Percentiles rank a stretch among this genome's conserved stretches.
phyloP scores from a whole-genome alignment of 164 flowering plant species.

The Litsea cubeba region DNA sequence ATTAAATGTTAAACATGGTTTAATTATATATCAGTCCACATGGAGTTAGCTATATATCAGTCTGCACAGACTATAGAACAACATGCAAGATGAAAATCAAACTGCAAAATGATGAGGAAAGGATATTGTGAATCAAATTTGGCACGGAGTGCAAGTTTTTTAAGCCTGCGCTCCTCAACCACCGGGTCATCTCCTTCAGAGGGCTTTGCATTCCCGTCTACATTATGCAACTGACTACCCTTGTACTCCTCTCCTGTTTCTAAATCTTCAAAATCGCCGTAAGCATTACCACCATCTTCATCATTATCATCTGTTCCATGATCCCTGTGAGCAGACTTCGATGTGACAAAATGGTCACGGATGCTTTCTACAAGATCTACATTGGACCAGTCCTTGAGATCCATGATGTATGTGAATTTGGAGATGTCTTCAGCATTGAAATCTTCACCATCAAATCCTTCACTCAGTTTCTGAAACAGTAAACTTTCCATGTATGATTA shows the following conservation, averaged over 20 bases:
- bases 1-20: too few species aligned
- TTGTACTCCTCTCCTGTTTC: slow-evolving; percentile 70
- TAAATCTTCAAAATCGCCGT: slow-evolving; percentile 92
- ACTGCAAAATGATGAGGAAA: slow-evolving; percentile 16
- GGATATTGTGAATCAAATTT: slow-evolving; percentile 91
- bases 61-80: background rate
- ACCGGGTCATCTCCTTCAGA: slow-evolving; percentile 32
- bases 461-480: slow-evolving; percentile 37
- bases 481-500: background rate
- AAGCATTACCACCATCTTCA: slow-evolving; percentile 45
- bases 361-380: slow-evolving; percentile 49
- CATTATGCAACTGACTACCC: slow-evolving; percentile 19
- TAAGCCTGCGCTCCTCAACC: slow-evolving; percentile 61
- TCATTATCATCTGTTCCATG: slow-evolving; percentile 24
- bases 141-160: slow-evolving; percentile 89
- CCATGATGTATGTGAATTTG: slow-evolving; percentile 32
- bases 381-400: slow-evolving; percentile 52
- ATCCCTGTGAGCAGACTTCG: slow-evolving; percentile 67
- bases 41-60: background rate
- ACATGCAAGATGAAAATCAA: background rate
- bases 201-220: slow-evolving; percentile 13
- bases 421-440: slow-evolving; percentile 67
- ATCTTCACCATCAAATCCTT: slow-evolving; percentile 31
- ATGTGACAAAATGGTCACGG: slow-evolving; percentile 89
- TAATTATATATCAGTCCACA: background rate